phyloP scores from a whole-genome alignment of 2,329 filamentous ascomycete genomes.

The Diaporthe ilicicola region DNA sequence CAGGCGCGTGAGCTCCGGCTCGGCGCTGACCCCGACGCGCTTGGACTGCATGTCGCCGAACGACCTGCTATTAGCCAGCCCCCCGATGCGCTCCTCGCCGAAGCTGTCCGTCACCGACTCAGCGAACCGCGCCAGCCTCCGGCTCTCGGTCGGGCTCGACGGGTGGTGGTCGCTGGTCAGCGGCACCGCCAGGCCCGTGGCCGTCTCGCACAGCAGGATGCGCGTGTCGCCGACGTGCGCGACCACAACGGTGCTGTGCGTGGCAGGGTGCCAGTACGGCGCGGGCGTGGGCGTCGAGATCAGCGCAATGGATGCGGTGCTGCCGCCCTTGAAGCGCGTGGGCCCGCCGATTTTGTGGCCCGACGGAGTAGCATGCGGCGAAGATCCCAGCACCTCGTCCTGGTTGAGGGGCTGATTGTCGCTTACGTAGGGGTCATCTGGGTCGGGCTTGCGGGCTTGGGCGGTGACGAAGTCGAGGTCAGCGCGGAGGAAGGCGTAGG shows the following conservation, averaged over 20 bases:
- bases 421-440: conserved; percentile 72
- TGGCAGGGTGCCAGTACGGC: conserved; percentile 94
- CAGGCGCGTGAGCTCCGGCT: conserved; percentile 84
- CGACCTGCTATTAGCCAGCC: conserved; percentile 90
- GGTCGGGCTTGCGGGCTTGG: conserved; percentile 82
- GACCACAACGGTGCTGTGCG: conserved; percentile 82
- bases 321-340: conserved; percentile 89
- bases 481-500: conserved; percentile 91
- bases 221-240: conserved; percentile 95
- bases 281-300: conserved; percentile 91
- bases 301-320: conserved; percentile 87
- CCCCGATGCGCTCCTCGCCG: conserved; percentile 93
- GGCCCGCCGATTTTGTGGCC: conserved; percentile 74
- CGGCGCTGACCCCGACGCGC: conserved; percentile 90
- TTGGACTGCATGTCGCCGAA: conserved; percentile 95
- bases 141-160: conserved; percentile 83
- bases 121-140: conserved; percentile 83
- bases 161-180: conserved; percentile 94
- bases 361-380: conserved; percentile 61
- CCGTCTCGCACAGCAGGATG: conserved; percentile 87
- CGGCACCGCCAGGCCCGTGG: conserved; percentile 80
- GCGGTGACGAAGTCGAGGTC: conserved; percentile 94
- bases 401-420: conserved; percentile 81
- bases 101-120: conserved; percentile 94
- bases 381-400: conserved; percentile 79